Conservation (phyloP, 2,329 filamentous ascomycete genomes). For the Talaromyces sp. region DNA sequence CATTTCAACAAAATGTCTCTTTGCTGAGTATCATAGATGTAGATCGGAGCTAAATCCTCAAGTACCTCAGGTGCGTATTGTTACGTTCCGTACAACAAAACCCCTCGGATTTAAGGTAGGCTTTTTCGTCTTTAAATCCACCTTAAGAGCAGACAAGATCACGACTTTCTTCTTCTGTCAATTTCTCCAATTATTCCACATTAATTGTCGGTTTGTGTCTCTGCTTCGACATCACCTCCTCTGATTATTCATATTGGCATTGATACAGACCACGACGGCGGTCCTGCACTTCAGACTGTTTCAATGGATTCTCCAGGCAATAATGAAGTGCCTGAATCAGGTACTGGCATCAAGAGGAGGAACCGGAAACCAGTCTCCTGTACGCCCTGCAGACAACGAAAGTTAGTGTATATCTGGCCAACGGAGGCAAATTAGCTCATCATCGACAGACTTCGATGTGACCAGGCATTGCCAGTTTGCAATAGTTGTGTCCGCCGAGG, state of each 20-base stretch:
- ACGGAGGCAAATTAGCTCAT: neutral
- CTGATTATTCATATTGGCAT: neutral
- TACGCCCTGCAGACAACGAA: slow-evolving; percentile 2
- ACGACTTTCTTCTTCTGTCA: neutral
- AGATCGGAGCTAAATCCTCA: neutral
- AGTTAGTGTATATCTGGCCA: neutral
- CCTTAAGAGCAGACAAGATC: neutral
- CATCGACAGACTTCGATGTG: slow-evolving; percentile 4
- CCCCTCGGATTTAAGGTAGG: neutral
- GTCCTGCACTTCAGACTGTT: neutral
- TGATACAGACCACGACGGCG: neutral
- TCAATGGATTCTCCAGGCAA: neutral
- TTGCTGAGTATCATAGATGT: neutral
- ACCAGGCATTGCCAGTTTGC: slow-evolving; percentile 1
- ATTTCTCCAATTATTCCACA: too few species aligned
- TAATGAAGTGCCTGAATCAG: neutral
- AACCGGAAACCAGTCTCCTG: slow-evolving; percentile 1
- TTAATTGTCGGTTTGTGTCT: too few species aligned
- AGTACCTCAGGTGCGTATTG: neutral
- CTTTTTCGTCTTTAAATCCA: neutral
- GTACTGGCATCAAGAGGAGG: neutral
- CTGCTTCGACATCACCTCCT: too few species aligned
- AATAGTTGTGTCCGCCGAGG: slow-evolving; percentile 5
- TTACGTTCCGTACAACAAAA: neutral
- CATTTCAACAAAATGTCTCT: neutral